phyloP scores from a whole-genome alignment of 495 filamentous ascomycete genomes.

The Neurospora sp. region DNA sequence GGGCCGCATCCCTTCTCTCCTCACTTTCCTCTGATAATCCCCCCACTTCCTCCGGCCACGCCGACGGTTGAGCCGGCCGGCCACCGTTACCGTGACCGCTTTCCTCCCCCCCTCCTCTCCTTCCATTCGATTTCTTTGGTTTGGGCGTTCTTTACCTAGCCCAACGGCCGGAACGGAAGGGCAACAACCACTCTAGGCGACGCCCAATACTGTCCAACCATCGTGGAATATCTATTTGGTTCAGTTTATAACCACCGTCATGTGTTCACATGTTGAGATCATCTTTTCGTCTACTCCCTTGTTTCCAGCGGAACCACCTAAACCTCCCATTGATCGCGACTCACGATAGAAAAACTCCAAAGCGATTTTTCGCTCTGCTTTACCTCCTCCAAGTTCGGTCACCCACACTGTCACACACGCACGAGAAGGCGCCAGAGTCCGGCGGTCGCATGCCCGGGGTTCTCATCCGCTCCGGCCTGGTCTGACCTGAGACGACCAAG shows the following conservation, averaged over 20 bases:
- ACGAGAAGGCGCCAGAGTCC: neutral
- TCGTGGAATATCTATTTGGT: neutral
- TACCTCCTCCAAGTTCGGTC: neutral
- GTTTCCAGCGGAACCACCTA: neutral
- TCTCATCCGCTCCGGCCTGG: neutral
- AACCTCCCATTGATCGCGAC: neutral
- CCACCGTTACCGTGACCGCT: neutral
- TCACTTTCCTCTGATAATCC: neutral
- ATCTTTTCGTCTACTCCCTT: neutral
- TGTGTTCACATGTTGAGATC: neutral
- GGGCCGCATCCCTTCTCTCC: neutral
- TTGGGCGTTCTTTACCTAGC: neutral
- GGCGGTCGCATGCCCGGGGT: neutral
- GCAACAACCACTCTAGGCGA: neutral
- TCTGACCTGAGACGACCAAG: neutral
- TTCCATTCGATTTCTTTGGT: neutral
- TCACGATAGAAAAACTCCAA: neutral
- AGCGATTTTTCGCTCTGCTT: neutral
- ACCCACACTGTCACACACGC: neutral
- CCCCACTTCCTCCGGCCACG: conserved; percentile 2
- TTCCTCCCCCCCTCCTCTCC: neutral
- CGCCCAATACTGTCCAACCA: neutral
- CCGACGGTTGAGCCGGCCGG: neutral
- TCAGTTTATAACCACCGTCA: neutral
- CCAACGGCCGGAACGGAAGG: neutral